Conservation (phyloP, 306 rosid species). For the Lupinus albus region DNA sequence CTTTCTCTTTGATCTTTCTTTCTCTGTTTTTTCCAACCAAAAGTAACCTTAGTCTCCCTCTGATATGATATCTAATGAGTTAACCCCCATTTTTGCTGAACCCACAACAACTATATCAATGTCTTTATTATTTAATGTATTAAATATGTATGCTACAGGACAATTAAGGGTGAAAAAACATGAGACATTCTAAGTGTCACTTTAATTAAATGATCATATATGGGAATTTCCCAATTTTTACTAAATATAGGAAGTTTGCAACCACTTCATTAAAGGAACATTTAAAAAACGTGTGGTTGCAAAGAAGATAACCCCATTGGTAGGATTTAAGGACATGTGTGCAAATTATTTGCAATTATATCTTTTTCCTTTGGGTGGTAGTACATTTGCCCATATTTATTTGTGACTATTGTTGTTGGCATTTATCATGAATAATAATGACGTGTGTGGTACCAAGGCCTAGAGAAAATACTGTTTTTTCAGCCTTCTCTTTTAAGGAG, state of each 20-base stretch:
- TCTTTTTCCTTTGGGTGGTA: conserved; percentile 11
- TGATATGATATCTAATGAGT: no score
- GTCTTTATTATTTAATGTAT: no score
- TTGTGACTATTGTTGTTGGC: background rate
- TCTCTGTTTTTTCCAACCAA: no score
- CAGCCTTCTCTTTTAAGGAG: conserved; percentile 43
- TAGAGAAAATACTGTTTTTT: background rate
- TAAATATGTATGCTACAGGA: no score
- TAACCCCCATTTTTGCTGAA: no score
- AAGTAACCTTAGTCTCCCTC: no score
- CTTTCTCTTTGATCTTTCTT: no score
- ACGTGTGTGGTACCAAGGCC: conserved; percentile 23
- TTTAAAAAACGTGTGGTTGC: conserved; percentile 32
- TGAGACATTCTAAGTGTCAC: no score
- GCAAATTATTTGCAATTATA: background rate
- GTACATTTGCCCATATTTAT: background rate
- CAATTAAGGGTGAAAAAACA: no score
- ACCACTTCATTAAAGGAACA: conserved; percentile 12
- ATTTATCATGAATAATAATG: background rate
- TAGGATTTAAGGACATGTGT: background rate
- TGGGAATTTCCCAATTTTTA: background rate
- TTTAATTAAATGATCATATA: no score
- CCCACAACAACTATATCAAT: no score
- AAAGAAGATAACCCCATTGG: conserved; percentile 25
- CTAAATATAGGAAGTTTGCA: background rate